A percentile compares a stretch with the other conserved stretches of the same genome.
phyloP scores from a whole-genome alignment of 768 basidiomycete genomes.

The Pleurotus tuber-regium region DNA sequence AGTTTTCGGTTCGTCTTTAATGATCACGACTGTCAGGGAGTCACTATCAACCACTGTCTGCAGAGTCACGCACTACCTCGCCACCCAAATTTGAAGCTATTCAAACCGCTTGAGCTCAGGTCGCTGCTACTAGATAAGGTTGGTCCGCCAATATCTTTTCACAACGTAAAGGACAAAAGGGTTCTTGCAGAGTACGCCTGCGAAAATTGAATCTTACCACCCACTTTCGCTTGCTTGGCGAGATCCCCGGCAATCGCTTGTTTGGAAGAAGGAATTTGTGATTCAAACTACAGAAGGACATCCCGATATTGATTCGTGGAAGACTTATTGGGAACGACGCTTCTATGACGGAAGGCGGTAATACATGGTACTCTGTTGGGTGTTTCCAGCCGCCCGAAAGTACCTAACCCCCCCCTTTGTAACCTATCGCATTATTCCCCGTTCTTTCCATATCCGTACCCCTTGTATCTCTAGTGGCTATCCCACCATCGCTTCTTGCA shows the following conservation, averaged over 20 bases:
- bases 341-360: no score
- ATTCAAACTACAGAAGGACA: neutral
- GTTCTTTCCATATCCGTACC: no score
- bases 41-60: neutral
- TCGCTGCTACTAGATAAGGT: neutral
- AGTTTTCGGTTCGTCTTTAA: neutral
- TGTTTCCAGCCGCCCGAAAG: no score
- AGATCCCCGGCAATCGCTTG: neutral
- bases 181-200: neutral
- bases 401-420: no score
- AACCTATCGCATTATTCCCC: no score
- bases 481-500: no score
- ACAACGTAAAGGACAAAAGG: neutral
- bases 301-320: neutral
- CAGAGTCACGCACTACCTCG: constrained; percentile 2
- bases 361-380: no score
- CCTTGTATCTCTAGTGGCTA: no score
- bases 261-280: constrained; percentile 4
- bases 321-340: neutral
- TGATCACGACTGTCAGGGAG: neutral
- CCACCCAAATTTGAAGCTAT: constrained; percentile 3
- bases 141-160: neutral
- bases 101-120: constrained; percentile 1
- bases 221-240: constrained; percentile 1
- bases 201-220: neutral